A percentile compares a stretch with the other conserved stretches of the same genome.
Conservation (phyloP, 352 stramenopile species). For the Pseudoperonospora humuli region DNA sequence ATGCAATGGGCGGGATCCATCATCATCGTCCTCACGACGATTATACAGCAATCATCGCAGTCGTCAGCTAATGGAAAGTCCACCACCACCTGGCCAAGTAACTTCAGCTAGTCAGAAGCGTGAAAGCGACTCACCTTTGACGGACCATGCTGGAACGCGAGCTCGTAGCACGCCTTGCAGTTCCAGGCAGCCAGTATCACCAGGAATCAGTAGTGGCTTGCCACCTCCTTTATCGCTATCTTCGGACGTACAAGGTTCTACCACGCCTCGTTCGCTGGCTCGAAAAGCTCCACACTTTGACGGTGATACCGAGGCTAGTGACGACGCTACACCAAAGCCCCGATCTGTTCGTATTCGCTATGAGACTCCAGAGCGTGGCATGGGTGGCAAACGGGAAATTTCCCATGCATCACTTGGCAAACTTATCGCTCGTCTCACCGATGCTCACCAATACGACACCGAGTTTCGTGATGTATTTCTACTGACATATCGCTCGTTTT, state of each 20-base stretch:
- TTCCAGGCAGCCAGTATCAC: conserved; percentile 12
- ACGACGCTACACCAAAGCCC: conserved; percentile 18
- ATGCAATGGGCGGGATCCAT: conserved; percentile 8
- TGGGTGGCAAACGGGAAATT: conserved; percentile 71
- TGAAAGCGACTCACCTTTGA: conserved; percentile 10
- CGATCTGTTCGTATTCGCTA: conserved; percentile 70
- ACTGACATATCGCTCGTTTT: conserved; percentile 77
- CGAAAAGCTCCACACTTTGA: conserved; percentile 12
- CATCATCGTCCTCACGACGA: conserved; percentile 6
- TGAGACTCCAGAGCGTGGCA: conserved; percentile 45
- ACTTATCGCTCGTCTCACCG: conserved; percentile 72
- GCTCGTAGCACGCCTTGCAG: conserved; percentile 16
- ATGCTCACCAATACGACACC: conserved; percentile 80
- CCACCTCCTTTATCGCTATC: conserved; percentile 17
- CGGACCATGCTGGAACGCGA: conserved; percentile 10
- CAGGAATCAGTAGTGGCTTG: conserved; percentile 10
- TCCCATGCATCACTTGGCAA: conserved; percentile 82
- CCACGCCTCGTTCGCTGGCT: conserved; percentile 15
- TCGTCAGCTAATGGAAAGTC: conserved; percentile 33
- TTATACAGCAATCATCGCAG: conserved; percentile 27
- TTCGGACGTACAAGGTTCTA: conserved; percentile 6
- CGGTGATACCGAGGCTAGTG: conserved; percentile 9
- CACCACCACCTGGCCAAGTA: conserved; percentile 20
- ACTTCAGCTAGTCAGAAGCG: conserved; percentile 15
- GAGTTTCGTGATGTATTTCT: conserved; percentile 84